Percentiles rank a stretch among this genome's conserved stretches.
Conservation (phyloP, 371 early-diverging fungal species). For the Entomophthora muscae region DNA sequence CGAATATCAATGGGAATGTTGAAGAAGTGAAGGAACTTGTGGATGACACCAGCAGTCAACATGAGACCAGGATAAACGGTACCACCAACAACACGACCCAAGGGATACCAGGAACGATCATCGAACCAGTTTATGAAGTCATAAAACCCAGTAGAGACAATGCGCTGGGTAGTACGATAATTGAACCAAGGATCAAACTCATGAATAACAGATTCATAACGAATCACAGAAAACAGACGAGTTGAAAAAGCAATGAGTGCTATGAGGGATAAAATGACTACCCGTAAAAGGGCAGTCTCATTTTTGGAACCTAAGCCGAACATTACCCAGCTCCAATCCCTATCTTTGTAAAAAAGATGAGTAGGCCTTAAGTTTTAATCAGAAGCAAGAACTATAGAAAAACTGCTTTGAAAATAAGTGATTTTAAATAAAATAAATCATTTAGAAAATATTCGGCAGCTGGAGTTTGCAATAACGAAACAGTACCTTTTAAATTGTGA, state of each 20-base stretch:
- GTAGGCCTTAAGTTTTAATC: neutral
- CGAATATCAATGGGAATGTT: slow-evolving; percentile 93
- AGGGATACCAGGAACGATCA: slow-evolving; percentile 95
- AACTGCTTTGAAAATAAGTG: neutral
- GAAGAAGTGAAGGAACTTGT: slow-evolving; percentile 73
- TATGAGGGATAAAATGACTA: slow-evolving; percentile 67
- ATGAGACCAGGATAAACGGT: slow-evolving; percentile 97
- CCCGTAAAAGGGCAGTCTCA: slow-evolving; percentile 23
- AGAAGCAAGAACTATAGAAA: neutral
- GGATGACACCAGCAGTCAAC: slow-evolving; percentile 92
- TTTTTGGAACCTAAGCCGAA: slow-evolving; percentile 8
- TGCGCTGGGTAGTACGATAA: slow-evolving; percentile 91
- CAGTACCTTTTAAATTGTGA: neutral
- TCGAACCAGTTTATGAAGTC: slow-evolving; percentile 99
- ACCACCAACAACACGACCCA: slow-evolving; percentile 96
- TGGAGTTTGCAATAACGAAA: neutral
- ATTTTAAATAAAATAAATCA: neutral
- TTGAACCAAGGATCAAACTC: slow-evolving; percentile 99
- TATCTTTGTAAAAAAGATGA: neutral
- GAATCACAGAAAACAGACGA: slow-evolving; percentile 90
- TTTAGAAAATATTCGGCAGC: neutral
- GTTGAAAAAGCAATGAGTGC: slow-evolving; percentile 74
- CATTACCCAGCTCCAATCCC: neutral
- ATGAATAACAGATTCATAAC: slow-evolving; percentile 94
- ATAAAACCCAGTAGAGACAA: slow-evolving; percentile 89